Base-by-base conservation (phyloP, 805 yeast species). In the Sungouiozyma intestinalis region DNA sequence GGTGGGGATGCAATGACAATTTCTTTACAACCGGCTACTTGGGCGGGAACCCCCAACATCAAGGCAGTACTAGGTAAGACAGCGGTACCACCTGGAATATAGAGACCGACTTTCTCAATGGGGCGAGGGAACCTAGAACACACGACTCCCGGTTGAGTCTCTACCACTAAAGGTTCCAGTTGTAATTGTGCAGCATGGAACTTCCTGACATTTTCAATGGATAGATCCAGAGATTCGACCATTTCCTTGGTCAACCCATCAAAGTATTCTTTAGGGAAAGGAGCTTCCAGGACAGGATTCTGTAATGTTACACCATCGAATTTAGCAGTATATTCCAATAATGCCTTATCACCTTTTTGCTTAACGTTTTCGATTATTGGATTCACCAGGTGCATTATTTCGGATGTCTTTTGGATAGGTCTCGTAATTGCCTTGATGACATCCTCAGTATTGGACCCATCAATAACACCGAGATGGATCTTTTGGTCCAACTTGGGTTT, bases 71-170 rank as follows among this genome's bases (percentile, higher is more conserved):
- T 90, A 35, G 99, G 99, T 50, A 92, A 73, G 29, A 92, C 90
- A 3, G 99, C 99, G 36, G 97, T 87, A 53, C 99, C 99, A 54
- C 99, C 99, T 42, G 99, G 99, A 46, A 92, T 85, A 59, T 92
- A 92, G 45, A 94, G 74, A 46, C 98, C 99, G 42, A 92, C 98
- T 45, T 76, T 79, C 57, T 86, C 95, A 52, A 92, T 87, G 5
- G 98, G 92, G 56, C 95, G 79, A 14, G 97, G 84, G 63, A 92
- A 92, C 55, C 99, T 78, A 16, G 95, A 85, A 68, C 98, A 92
- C 41, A 74, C 66, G 19, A 92, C 97, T 51, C 98, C 98, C 2
- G 95, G 94, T 45, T 83, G 72, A 0, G 99, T 92, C 66, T 90
- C 97, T 33, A 92, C 95, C 6, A 72, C 72, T 63, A 90, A 66